phyloP scores from a whole-genome alignment of 73 alveolate genomes.

The Urostyla sp. region DNA sequence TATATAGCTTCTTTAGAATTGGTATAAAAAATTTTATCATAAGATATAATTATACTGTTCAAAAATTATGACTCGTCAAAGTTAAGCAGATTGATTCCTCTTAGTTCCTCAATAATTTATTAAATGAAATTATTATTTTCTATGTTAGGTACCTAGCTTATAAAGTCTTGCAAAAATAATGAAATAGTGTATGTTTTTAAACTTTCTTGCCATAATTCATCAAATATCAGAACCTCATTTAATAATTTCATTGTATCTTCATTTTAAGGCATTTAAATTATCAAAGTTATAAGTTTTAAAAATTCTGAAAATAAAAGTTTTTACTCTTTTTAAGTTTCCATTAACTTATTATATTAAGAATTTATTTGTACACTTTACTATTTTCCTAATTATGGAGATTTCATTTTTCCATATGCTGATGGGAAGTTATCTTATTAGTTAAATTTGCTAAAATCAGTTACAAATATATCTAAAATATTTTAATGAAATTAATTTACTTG shows the following conservation, averaged over 20 bases:
- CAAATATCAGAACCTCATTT: constrained; percentile 66
- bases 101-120: constrained; percentile 7
- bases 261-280: constrained; percentile 58
- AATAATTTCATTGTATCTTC: constrained; percentile 72
- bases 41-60: constrained; percentile 4
- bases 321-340: constrained; percentile 6
- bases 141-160: not conserved
- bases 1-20: constrained; percentile 19
- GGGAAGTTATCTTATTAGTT: not conserved
- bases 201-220: constrained; percentile 74
- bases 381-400: constrained; percentile 46
- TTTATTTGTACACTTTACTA: not conserved
- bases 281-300: constrained; percentile 49
- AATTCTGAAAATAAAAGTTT: constrained; percentile 61
- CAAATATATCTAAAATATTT: constrained; percentile 3
- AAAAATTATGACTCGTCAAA: constrained; percentile 49
- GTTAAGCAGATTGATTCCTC: constrained; percentile 38
- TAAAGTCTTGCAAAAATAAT: constrained; percentile 45
- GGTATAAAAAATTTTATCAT: constrained; percentile 3
- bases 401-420: constrained; percentile 18
- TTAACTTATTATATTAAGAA: not conserved
- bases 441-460: constrained; percentile 30
- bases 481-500: constrained; percentile 22
- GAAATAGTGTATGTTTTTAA: constrained; percentile 55
- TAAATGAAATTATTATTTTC: constrained; percentile 20